Conservation (phyloP, 768 basidiomycete species). For the Kwoniella shandongensis region DNA sequence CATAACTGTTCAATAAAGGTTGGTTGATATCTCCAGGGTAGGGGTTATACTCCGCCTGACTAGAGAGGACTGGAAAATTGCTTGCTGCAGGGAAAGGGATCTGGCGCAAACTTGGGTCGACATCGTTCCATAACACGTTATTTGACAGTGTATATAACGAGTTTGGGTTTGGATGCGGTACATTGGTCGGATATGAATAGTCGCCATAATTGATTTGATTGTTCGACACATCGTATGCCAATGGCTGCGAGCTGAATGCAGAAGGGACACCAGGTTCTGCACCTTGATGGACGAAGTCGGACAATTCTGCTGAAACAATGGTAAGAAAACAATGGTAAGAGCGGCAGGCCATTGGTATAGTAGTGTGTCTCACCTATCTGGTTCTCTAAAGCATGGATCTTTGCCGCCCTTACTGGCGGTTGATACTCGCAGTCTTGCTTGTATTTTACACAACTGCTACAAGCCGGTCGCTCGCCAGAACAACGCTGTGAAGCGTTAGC, state of each 20-base stretch:
- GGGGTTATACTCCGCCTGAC: no score
- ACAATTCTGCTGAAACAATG: conserved; percentile 11
- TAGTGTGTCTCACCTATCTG: conserved; percentile 7
- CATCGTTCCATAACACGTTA: no score
- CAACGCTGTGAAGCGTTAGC: conserved; percentile 28
- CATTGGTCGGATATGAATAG: not conserved
- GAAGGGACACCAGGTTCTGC: conserved; percentile 6
- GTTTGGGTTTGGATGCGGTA: not conserved
- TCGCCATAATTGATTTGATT: not conserved
- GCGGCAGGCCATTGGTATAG: no score
- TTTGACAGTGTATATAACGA: no score
- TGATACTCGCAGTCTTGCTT: conserved; percentile 42
- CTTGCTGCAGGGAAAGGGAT: no score
- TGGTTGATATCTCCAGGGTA: no score
- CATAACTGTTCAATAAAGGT: no score
- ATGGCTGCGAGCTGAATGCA: conserved; percentile 23
- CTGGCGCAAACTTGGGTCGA: no score
- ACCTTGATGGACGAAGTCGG: conserved; percentile 18
- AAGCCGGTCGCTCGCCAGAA: conserved; percentile 35
- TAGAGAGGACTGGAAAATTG: no score
- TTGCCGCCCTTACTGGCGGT: conserved; percentile 13
- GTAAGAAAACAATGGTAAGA: not conserved
- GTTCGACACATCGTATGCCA: conserved; percentile 7
- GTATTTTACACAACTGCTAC: conserved; percentile 40
- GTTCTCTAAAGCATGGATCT: conserved; percentile 13